Base-by-base conservation (phyloP, 1,139 yeast species). In the Suhomyces ambrosiae region DNA sequence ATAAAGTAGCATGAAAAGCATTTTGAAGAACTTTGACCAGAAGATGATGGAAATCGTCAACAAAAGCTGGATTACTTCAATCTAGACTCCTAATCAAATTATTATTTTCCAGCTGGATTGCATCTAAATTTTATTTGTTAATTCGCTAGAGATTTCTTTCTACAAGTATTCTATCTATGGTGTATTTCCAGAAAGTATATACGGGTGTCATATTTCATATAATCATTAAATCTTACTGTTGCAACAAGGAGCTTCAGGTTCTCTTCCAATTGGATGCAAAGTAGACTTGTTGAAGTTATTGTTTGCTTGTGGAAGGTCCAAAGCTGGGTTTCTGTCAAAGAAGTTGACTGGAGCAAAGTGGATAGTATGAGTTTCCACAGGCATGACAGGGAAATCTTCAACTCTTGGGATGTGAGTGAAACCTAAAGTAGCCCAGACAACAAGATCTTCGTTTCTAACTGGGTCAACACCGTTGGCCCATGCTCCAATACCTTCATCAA, bases 301-400 rank as follows among this genome's bases (percentile, higher is more conserved):
- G 54, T 65, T 76, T 12, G 94, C 79, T 56, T 82, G 82, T 33
- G 95, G 95, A 35, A 87, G 71, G 56, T 86, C 94, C 59, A 87
- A 71, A 27, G 90, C 90, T 18, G 96, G 96, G 63, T 86, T 86
- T 59, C 68, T 80, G 50, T 80, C 80, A 61, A 86, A 87, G 79
- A 87, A 87, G 46, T 87, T 87, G 54, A 75, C 68, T 37, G 96
- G 96, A 37, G 76, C 73, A 46, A 87, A 72, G 45, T 79, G 75
- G 50, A 86, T 80, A 58, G 76, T 82, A 54, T 71, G 76, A 51
- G 79, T 79, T 68, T 87, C 95, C 41, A 82, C 86, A 29, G 95
- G 94, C 96, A 87, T 87, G 45, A 87, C 94, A 37, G 95, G 95
- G 85, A 86, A 87, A 63, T 87, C 95, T 68, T 87, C 96, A 23